phyloP scores from a whole-genome alignment of 2,329 filamentous ascomycete genomes.

The Neophaeococcomyces mojaviensis region DNA sequence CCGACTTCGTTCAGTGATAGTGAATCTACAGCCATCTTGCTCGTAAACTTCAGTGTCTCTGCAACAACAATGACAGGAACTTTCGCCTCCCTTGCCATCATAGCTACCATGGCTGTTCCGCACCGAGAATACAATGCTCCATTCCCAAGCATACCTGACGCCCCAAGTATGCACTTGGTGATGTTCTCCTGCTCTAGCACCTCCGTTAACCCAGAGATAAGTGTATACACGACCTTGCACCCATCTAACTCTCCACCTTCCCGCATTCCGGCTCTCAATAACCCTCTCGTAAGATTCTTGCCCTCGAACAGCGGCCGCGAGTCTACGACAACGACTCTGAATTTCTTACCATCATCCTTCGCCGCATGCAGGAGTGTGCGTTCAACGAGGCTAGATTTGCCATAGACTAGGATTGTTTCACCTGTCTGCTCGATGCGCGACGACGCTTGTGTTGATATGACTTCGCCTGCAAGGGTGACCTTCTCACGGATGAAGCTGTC shows the following conservation, averaged over 20 bases:
- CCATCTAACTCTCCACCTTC: constrained; percentile 4
- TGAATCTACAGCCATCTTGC: constrained; percentile 81
- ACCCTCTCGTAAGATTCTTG: constrained; percentile 60
- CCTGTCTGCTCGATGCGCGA: constrained; percentile 64
- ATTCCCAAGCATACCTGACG: constrained; percentile 93
- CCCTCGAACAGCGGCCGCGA: constrained; percentile 64
- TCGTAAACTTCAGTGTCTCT: constrained; percentile 91
- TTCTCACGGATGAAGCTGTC: constrained; percentile 87
- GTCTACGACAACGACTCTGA: constrained; percentile 80
- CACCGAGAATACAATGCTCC: constrained; percentile 81
- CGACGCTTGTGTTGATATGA: constrained; percentile 70
- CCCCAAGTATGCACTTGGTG: constrained; percentile 72
- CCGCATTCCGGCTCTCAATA: constrained; percentile 62
- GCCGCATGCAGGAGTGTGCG: constrained; percentile 69
- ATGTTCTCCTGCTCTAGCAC: constrained; percentile 55
- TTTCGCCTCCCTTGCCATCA: constrained; percentile 64
- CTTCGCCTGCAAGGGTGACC: constrained; percentile 75
- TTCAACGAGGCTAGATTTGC: constrained; percentile 78
- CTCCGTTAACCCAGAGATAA: constrained; percentile 69
- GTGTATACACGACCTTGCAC: constrained; percentile 62
- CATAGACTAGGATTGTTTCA: constrained; percentile 80
- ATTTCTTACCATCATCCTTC: constrained; percentile 56
- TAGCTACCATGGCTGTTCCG: constrained; percentile 79
- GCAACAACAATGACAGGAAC: constrained; percentile 83
- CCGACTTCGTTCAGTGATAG: constrained; percentile 92